Conservation (phyloP, 805 yeast genomes). For the Lipomyces orientalis region DNA sequence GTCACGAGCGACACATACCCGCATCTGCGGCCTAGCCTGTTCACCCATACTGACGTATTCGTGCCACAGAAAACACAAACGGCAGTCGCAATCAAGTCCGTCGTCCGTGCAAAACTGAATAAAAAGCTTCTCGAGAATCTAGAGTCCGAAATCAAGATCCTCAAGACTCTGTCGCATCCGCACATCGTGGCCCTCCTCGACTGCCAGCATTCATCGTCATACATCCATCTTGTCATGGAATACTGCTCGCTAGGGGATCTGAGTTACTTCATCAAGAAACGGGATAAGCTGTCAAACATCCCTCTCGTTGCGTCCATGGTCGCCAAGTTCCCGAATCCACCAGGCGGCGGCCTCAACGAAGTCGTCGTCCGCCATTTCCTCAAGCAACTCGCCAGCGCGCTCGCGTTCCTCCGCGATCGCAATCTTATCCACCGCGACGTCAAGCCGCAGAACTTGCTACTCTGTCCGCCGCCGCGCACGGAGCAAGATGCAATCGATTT, state of each 20-base stretch:
- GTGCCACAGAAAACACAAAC: constrained; percentile 42
- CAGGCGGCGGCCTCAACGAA: constrained; percentile 77
- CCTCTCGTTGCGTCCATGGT: constrained; percentile 79
- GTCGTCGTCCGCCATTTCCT: constrained; percentile 80
- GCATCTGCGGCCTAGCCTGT: too few species aligned
- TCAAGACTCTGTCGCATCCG: constrained; percentile 87
- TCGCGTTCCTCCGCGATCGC: constrained; percentile 78
- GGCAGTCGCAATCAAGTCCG: constrained; percentile 88
- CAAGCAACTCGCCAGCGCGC: constrained; percentile 83
- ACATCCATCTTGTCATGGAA: constrained; percentile 93
- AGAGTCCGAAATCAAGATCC: constrained; percentile 88
- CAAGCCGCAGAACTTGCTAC: constrained; percentile 84
- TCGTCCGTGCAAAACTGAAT: constrained; percentile 78
- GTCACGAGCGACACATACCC: too few species aligned
- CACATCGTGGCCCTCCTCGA: constrained; percentile 89
- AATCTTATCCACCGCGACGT: constrained; percentile 93
- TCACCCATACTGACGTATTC: constrained; percentile 4
- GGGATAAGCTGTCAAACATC: constrained; percentile 74
- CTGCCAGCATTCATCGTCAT: constrained; percentile 71
- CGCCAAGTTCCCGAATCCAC: constrained; percentile 82
- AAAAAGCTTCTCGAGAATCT: constrained; percentile 87
- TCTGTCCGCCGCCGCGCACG: constrained; percentile 81
- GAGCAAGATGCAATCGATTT: constrained; percentile 59
- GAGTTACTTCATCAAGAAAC: constrained; percentile 79
- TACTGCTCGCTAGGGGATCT: constrained; percentile 95